A percentile compares a stretch with the other conserved stretches of the same genome.
Conservation (phyloP, 805 yeast species). For the Saccharomycopsis sp. region DNA sequence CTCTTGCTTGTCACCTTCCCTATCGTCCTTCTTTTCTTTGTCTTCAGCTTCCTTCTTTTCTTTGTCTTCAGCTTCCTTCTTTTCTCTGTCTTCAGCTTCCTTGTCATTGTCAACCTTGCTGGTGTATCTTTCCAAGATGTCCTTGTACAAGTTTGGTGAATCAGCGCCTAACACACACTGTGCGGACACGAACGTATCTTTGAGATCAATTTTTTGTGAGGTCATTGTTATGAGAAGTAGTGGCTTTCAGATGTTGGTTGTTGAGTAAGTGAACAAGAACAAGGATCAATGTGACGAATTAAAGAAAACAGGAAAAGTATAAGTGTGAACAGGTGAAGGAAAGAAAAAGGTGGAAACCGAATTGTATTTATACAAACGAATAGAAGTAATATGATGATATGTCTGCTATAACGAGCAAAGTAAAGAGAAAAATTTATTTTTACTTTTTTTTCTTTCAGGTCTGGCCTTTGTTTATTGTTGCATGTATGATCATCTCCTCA, state of each 20-base stretch:
- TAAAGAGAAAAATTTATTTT: neutral
- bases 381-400: neutral
- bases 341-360: neutral
- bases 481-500: neutral
- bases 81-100: neutral
- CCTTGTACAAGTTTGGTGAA: constrained; percentile 16
- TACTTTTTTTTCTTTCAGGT: neutral
- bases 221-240: too few species aligned
- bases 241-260: too few species aligned
- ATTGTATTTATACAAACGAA: neutral
- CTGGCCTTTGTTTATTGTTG: neutral
- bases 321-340: neutral
- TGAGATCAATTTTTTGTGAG: neutral
- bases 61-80: neutral
- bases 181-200: neutral
- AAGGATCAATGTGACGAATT: too few species aligned
- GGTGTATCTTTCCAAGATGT: constrained; percentile 6
- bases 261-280: too few species aligned
- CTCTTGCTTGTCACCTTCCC: constrained; percentile 4
- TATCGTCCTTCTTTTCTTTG: neutral
- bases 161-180: constrained; percentile 10
- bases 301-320: neutral
- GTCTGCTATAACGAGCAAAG: neutral
- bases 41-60: neutral
- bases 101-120: neutral